These are phyloP conservation scores for Zygnema cylindricum DNA, from an alignment of 139 green algal genomes.

Conservation along the genomic window DNA sequence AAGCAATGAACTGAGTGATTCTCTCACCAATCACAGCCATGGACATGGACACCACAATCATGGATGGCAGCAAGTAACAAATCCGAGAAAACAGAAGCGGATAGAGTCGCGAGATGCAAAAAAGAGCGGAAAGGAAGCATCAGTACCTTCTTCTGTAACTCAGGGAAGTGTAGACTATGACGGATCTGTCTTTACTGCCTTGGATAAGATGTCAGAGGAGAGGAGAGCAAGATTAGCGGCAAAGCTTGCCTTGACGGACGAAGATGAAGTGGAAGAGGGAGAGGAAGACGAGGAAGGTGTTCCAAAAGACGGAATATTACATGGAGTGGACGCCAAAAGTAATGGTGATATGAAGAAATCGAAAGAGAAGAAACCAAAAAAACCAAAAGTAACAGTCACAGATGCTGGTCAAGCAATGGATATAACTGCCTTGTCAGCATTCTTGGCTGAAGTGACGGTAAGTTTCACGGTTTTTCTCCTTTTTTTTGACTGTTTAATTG, in stretches of 20 bases:
- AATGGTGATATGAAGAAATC: neutral
- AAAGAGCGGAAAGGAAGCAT: conserved; percentile 1
- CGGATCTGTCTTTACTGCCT: conserved; percentile 9
- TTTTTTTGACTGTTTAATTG: too few species aligned
- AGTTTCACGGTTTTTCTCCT: too few species aligned
- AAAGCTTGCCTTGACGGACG: neutral
- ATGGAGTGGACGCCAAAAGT: neutral
- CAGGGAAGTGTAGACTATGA: conserved; percentile 1
- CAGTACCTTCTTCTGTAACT: neutral
- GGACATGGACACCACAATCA: conserved; percentile 31
- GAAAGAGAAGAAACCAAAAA: conserved; percentile 43
- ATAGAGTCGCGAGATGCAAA: conserved; percentile 32
- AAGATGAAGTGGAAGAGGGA: conserved; percentile 12
- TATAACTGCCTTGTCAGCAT: conserved; percentile 31
- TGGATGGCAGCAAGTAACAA: conserved; percentile 50
- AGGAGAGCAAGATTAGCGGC: conserved; percentile 31
- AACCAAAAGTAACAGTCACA: conserved; percentile 52
- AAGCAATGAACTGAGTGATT: too few species aligned
- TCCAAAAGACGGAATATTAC: conserved; percentile 21
- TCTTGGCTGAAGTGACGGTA: conserved; percentile 36
- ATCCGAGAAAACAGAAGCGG: conserved; percentile 39
- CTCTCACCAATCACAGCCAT: too few species aligned
- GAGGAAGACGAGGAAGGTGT: conserved; percentile 20
- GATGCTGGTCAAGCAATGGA: conserved; percentile 40
- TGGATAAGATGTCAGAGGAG: conserved; percentile 15